phyloP scores from a whole-genome alignment of 345 rosid species.

The Anastatica hierochuntica region DNA sequence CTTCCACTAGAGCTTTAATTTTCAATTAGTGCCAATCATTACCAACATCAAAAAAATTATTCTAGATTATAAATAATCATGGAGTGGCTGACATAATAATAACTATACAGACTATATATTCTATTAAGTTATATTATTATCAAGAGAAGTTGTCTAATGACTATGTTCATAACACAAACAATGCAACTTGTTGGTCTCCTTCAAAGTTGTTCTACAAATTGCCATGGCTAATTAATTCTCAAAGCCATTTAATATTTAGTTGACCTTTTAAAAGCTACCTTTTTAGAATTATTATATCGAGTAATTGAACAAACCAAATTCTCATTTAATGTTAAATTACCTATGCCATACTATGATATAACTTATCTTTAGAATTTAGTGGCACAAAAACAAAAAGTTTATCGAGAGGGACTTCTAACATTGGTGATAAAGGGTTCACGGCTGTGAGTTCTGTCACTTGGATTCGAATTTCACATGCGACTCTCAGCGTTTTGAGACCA shows the following conservation, averaged over 20 bases:
- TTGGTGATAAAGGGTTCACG: too few relatives aligned
- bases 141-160: too few relatives aligned
- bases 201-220: constrained; percentile 6
- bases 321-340: neutral
- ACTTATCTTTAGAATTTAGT: neutral
- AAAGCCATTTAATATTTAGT: neutral
- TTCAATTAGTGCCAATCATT: constrained; percentile 9
- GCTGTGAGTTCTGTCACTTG: too few relatives aligned
- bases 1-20: too few relatives aligned
- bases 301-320: neutral
- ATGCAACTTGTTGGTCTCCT: constrained; percentile 18
- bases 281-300: neutral
- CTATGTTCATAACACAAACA: too few relatives aligned
- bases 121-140: neutral
- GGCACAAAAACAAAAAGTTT: neutral
- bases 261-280: constrained; percentile 12
- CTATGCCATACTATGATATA: constrained; percentile 1
- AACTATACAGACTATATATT: too few relatives aligned
- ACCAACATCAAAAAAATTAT: neutral
- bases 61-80: constrained; percentile 9
- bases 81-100: neutral
- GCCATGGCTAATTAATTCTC: neutral
- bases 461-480: too few relatives aligned
- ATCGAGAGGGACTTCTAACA: too few relatives aligned
- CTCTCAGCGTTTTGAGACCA: too few relatives aligned